Percentiles rank a stretch among this genome's conserved stretches.
Conservation (phyloP, 2,329 filamentous ascomycete genomes). For the Aureobasidium sp. region DNA sequence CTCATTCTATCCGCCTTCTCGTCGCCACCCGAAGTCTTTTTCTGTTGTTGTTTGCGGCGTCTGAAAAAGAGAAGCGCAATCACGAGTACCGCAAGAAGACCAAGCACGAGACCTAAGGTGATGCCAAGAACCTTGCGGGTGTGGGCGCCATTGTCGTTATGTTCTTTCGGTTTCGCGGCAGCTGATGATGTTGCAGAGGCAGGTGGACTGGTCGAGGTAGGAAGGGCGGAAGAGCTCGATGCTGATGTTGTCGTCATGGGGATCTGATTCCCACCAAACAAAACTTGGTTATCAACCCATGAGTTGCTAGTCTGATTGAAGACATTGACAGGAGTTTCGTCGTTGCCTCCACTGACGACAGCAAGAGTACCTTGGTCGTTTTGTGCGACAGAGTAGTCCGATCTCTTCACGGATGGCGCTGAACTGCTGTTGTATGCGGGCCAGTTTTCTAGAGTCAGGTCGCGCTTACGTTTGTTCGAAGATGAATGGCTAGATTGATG, state of each 20-base stretch:
- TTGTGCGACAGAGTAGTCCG: conserved; percentile 64
- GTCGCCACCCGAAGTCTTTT: conserved; percentile 37
- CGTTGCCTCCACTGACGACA: conserved; percentile 68
- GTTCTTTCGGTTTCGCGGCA: conserved; percentile 18
- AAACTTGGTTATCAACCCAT: conserved; percentile 67
- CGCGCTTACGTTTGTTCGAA: conserved; percentile 37
- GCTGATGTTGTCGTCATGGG: conserved; percentile 28
- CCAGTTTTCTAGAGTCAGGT: conserved; percentile 56
- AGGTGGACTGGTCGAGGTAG: conserved; percentile 23
- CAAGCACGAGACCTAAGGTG: conserved; percentile 72
- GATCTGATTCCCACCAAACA: conserved; percentile 39
- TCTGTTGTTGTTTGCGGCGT: conserved; percentile 50
- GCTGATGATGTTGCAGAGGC: conserved; percentile 27
- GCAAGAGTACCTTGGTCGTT: conserved; percentile 53
- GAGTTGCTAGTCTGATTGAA: conserved; percentile 68
- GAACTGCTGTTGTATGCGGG: conserved; percentile 68
- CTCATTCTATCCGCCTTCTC: conserved; percentile 40
- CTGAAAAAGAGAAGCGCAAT: conserved; percentile 61
- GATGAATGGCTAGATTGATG: conserved; percentile 18
- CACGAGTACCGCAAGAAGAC: conserved; percentile 60
- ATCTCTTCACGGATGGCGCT: conserved; percentile 56
- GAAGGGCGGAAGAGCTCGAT: conserved; percentile 21
- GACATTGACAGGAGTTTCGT: conserved; percentile 58
- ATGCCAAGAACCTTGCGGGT: conserved; percentile 63
- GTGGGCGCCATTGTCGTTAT: conserved; percentile 20